A percentile compares a stretch with the other conserved stretches of the same genome.
Evolutionary conservation across 2,329 filamentous ascomycete species (phyloP).

Genomic region (Diaporthe humulicola): DNA sequence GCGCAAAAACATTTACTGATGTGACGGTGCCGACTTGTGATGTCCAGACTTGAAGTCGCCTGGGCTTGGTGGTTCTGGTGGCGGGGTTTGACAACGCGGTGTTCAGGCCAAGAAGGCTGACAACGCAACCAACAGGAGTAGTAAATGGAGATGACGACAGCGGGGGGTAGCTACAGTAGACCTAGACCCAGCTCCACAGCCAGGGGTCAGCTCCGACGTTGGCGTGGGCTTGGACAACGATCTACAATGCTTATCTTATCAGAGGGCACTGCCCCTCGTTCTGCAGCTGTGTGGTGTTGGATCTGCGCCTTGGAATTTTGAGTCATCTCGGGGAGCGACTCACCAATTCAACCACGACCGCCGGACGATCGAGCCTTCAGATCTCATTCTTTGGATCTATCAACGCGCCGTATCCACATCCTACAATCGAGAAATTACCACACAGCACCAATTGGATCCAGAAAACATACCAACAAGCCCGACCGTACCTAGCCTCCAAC

Average conservation of each 20-base stretch:
- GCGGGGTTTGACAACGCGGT: background rate
- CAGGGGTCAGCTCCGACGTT: constrained; percentile 18
- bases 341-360: background rate
- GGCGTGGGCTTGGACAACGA: background rate
- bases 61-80: no score
- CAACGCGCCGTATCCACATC: background rate
- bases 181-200: background rate
- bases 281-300: background rate
- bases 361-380: background rate
- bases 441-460: constrained; percentile 5
- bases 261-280: constrained; percentile 31
- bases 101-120: background rate
- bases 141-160: constrained; percentile 36
- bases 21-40: background rate
- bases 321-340: constrained; percentile 31
- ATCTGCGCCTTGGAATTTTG: constrained; percentile 36
- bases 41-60: background rate
- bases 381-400: background rate
- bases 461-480: background rate
- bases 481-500: background rate
- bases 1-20: background rate
- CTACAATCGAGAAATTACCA: background rate
- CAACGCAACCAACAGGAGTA: background rate
- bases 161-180: constrained; percentile 32
- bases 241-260: constrained; percentile 37